phyloP scores from a whole-genome alignment of 495 filamentous ascomycete species.

The Neurospora sp. region DNA sequence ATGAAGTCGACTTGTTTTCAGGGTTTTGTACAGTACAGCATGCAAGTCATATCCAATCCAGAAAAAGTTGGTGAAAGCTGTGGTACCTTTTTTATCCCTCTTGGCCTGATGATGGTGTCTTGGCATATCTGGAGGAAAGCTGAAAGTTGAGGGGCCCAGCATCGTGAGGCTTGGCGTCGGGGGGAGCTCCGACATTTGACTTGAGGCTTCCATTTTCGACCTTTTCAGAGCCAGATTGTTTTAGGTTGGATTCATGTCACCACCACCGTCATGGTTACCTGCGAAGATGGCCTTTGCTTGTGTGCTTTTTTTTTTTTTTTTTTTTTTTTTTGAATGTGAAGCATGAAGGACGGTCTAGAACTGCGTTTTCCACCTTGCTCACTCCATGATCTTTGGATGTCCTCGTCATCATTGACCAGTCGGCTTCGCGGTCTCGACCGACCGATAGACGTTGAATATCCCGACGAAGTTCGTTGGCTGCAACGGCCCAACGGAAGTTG shows the following conservation, averaged over 20 bases:
- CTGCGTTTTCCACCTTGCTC: background rate
- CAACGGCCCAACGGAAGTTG: background rate
- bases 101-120: background rate
- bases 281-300: no score
- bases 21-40: background rate
- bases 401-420: background rate
- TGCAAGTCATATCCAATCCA: background rate
- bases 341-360: background rate
- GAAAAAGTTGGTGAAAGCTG: background rate
- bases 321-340: no score
- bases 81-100: background rate
- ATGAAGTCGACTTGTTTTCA: no score
- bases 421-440: background rate
- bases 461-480: background rate
- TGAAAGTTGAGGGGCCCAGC: background rate
- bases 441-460: background rate
- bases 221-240: no score
- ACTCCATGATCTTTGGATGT: background rate
- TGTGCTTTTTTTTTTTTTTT: no score
- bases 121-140: background rate
- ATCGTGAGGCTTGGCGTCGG: background rate
- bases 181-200: background rate
- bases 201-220: no score
- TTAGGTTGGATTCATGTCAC: no score
- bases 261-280: background rate